Evolutionary conservation across 352 stramenopile genomes (phyloP).

Genomic region (Pythium dissotocum): DNA sequence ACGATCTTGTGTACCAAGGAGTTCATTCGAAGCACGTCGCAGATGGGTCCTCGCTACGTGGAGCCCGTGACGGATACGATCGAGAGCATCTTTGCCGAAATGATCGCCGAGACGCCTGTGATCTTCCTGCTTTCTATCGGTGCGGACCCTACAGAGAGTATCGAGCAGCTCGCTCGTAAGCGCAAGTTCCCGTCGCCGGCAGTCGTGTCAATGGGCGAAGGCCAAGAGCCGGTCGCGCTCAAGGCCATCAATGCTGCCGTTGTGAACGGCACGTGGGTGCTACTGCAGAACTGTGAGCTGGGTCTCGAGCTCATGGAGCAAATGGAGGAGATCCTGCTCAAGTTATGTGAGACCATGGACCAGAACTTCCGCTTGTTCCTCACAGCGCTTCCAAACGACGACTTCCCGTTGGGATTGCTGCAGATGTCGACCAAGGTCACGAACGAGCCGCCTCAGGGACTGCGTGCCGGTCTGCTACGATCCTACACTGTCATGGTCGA

Average conservation of each 20-base stretch:
- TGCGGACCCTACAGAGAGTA: slow-evolving; percentile 97
- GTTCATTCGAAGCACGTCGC: slow-evolving; percentile 96
- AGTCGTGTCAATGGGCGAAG: slow-evolving; percentile 98
- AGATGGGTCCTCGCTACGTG: slow-evolving; percentile 97
- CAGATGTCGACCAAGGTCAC: slow-evolving; percentile 99
- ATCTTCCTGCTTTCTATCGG: slow-evolving; percentile 98
- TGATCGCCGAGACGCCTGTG: slow-evolving; percentile 94
- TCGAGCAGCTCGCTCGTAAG: slow-evolving; percentile 96
- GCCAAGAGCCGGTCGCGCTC: slow-evolving; percentile 96
- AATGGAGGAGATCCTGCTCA: slow-evolving; percentile 97
- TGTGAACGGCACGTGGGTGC: slow-evolving; percentile 97
- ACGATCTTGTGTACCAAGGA: slow-evolving; percentile 97
- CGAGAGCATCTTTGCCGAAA: slow-evolving; percentile 97
- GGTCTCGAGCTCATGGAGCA: slow-evolving; percentile 98
- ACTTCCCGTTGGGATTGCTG: slow-evolving; percentile 97
- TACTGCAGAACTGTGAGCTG: slow-evolving; percentile 98
- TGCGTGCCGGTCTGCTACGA: slow-evolving; percentile 94
- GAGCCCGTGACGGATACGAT: slow-evolving; percentile 99
- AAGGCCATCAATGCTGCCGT: slow-evolving; percentile 97
- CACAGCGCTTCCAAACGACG: slow-evolving; percentile 94
- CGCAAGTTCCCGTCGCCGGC: slow-evolving; percentile 95
- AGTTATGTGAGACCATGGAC: slow-evolving; percentile 95
- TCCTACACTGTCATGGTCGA: slow-evolving; percentile 99
- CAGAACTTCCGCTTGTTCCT: slow-evolving; percentile 97
- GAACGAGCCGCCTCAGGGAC: slow-evolving; percentile 96